A percentile compares a stretch with the other conserved stretches of the same genome.
phyloP scores from a whole-genome alignment of 179 eudicot genomes.

The Beta corolliflora region DNA sequence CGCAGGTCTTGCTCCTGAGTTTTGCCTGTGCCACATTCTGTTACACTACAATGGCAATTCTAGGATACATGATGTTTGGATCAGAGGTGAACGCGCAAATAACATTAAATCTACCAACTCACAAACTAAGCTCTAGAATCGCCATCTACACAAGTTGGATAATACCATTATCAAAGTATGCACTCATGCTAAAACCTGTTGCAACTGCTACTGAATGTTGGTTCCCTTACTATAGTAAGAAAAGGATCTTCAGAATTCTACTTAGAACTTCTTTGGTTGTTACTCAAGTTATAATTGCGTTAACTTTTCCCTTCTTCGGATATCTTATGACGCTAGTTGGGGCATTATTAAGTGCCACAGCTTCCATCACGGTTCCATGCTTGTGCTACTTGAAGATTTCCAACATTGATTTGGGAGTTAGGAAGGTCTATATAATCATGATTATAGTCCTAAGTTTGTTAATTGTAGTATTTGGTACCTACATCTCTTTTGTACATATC shows the following conservation, averaged over 20 bases:
- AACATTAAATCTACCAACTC: constrained; percentile 60
- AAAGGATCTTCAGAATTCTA: constrained; percentile 34
- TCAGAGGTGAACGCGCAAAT: constrained; percentile 56
- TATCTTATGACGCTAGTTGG: constrained; percentile 74
- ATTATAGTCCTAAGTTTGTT: too few relatives aligned
- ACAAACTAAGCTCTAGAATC: constrained; percentile 52
- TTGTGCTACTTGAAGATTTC: constrained; percentile 74
- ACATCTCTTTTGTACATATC: too few relatives aligned
- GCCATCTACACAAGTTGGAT: constrained; percentile 72
- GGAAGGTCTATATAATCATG: too few relatives aligned
- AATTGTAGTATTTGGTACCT: too few relatives aligned
- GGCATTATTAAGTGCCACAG: constrained; percentile 72
- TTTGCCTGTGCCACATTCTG: background rate
- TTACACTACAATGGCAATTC: constrained; percentile 66
- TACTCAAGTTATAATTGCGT: constrained; percentile 59
- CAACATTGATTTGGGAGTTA: too few relatives aligned
- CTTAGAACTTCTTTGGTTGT: constrained; percentile 53
- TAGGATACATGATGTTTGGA: constrained; percentile 82
- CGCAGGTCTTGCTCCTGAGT: too few relatives aligned
- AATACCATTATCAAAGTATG: constrained; percentile 69
- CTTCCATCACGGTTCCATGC: constrained; percentile 60
- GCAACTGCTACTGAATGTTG: constrained; percentile 53
- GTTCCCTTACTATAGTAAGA: constrained; percentile 32
- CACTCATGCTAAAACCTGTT: constrained; percentile 67
- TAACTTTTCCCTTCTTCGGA: constrained; percentile 66